Base-by-base conservation (phyloP, 768 basidiomycete species). In the Suillus clintonianus region DNA sequence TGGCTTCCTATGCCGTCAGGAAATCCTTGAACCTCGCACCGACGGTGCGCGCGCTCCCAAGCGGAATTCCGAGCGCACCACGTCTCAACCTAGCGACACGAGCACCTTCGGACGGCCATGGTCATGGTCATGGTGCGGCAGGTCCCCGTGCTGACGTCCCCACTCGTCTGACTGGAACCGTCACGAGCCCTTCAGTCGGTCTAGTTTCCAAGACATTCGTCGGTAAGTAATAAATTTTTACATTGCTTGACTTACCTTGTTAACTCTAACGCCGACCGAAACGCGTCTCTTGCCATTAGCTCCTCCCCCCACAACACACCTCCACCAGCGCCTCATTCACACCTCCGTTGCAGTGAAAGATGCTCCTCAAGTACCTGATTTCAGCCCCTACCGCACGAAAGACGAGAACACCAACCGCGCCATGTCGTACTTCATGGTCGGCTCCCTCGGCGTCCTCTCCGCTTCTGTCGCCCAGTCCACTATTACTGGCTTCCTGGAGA, bases 391-490 rank as follows among this genome's bases (percentile, higher is more conserved):
- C 83, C 87, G 89, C 70, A 82, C 89, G 15, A 80, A 85, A 72
- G 87, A 87, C 70, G 80, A 85, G 56, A 80, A 83, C 45, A 80
- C 72, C 69, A 91, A 91, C 81, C 90, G 91, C 65, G 86, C 90
- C 54, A 78, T 94, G 57, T 91, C 91, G 43, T 95, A 95, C 80
- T 90, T 95, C 78, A 91, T 95, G 90, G 87, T 94, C 67, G 92
- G 94, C 71, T 85, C 94, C 47, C 85, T 98, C 71, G 97, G 97
- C 73, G 85, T 97, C 72, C 86, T 99, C 77, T 89, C 94, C 66
- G 97, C 97, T 61, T 94, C 94, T 22, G 94, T 88, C 64, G 96
- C 96, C 70, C 97, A 99, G 81, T 94, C 94, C 37, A 88, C 90
- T 69, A 89, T 99, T 68, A 87, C 93, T 65, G 96, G 97, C 78